These are phyloP conservation scores for Byssothecium circinans DNA, from an alignment of 2,329 filamentous ascomycete species.

Conservation along the genomic window DNA sequence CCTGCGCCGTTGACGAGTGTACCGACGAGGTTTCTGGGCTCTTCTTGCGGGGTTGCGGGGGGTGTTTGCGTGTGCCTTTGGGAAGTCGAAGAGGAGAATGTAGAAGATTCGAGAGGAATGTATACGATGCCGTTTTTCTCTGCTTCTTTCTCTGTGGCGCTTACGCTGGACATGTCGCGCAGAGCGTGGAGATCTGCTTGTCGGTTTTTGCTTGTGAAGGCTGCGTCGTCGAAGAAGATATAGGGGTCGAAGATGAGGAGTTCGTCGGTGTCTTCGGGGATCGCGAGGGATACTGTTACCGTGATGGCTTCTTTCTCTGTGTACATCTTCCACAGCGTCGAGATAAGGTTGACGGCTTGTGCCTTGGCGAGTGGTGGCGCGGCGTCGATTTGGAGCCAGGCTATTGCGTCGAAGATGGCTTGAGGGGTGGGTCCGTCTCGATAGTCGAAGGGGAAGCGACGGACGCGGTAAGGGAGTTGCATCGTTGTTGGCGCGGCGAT, in stretches of 20 bases:
- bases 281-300: constrained; percentile 54
- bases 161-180: constrained; percentile 55
- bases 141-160: constrained; percentile 62
- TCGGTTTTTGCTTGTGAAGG: constrained; percentile 49
- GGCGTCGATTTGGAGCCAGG: constrained; percentile 58
- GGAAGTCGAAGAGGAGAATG: not conserved
- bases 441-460: constrained; percentile 66
- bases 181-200: constrained; percentile 58
- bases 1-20: constrained; percentile 89
- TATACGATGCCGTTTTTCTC: constrained; percentile 78
- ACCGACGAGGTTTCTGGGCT: constrained; percentile 65
- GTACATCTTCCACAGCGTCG: constrained; percentile 61
- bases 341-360: constrained; percentile 54
- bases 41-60: constrained; percentile 19
- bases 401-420: constrained; percentile 48
- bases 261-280: constrained; percentile 40
- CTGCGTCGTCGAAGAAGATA: constrained; percentile 71
- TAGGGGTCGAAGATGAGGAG: constrained; percentile 58
- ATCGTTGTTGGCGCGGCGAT: constrained; percentile 58
- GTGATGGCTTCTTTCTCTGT: constrained; percentile 66
- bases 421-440: constrained; percentile 44
- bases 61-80: constrained; percentile 9
- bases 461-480: constrained; percentile 48
- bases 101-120: constrained; percentile 56
- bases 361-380: constrained; percentile 48